These are phyloP conservation scores for Aspergillus quadrilineatus DNA, from an alignment of 2,329 filamentous ascomycete genomes.

Conservation along the genomic window DNA sequence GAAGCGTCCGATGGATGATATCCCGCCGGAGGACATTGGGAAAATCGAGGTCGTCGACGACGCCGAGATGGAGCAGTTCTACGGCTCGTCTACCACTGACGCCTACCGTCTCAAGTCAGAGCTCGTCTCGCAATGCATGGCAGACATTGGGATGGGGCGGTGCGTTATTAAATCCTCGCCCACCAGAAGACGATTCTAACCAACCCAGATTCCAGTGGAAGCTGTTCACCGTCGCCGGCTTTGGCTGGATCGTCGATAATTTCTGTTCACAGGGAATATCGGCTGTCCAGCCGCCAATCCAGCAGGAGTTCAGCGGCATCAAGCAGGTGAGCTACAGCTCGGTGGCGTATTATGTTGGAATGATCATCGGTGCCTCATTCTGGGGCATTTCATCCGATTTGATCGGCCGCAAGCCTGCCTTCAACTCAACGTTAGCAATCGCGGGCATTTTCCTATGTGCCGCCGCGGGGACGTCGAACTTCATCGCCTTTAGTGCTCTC, in stretches of 20 bases:
- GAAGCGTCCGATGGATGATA: not conserved
- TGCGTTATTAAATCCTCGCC: constrained; percentile 14
- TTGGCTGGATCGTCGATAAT: constrained; percentile 69
- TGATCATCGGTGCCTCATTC: constrained; percentile 49
- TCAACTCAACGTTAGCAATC: constrained; percentile 48
- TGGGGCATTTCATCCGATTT: constrained; percentile 47
- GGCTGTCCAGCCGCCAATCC: constrained; percentile 29
- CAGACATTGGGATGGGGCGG: constrained; percentile 33
- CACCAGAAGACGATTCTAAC: not conserved
- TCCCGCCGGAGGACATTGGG: constrained; percentile 7
- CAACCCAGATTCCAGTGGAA: constrained; percentile 52
- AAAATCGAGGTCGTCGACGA: constrained; percentile 30
- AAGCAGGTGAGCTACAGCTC: constrained; percentile 33
- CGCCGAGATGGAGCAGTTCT: constrained; percentile 36
- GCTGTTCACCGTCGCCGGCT: constrained; percentile 65
- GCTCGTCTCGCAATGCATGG: constrained; percentile 26
- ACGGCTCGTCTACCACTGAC: constrained; percentile 35
- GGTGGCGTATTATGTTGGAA: constrained; percentile 39
- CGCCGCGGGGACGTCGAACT: constrained; percentile 26
- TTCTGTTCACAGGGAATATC: constrained; percentile 32
- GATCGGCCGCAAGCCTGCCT: constrained; percentile 46
- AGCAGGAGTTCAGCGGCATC: constrained; percentile 28
- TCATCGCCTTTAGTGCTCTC: constrained; percentile 28
- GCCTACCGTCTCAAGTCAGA: constrained; percentile 35
- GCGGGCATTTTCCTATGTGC: constrained; percentile 35